Evolutionary conservation across 1,139 yeast genomes (phyloP).

Genomic region (Wickerhamiella pararugosa): DNA sequence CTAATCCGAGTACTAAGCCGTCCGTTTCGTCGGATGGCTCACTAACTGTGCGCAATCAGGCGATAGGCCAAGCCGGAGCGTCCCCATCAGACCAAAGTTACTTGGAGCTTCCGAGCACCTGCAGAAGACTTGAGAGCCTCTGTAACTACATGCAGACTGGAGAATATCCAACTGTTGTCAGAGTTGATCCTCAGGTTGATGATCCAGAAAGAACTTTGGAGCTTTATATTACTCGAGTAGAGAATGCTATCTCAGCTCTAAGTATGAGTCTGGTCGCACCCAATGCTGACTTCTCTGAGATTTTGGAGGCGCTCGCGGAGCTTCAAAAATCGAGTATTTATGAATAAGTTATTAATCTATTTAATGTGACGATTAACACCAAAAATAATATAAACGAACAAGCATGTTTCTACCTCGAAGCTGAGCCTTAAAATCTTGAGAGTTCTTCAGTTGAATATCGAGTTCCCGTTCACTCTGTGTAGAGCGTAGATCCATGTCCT

Average conservation of each 20-base stretch:
- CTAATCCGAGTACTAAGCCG: neutral
- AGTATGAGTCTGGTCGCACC: conserved; percentile 1
- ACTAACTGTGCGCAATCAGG: neutral
- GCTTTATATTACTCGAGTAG: conserved; percentile 15
- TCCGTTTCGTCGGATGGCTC: neutral
- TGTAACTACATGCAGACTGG: neutral
- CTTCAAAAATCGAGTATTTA: neutral
- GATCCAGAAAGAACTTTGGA: conserved; percentile 1
- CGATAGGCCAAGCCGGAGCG: conserved; percentile 2
- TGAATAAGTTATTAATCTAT: too few species aligned
- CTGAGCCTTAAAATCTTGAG: conserved; percentile 1
- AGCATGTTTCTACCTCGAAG: neutral
- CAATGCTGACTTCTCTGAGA: neutral
- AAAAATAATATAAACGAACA: conserved; percentile 1
- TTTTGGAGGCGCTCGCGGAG: neutral
- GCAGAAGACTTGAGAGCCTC: conserved; percentile 6
- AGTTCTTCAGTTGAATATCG: conserved; percentile 29
- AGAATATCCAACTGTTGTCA: neutral
- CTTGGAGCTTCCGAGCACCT: neutral
- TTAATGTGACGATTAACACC: conserved; percentile 4
- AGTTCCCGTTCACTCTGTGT: conserved; percentile 42
- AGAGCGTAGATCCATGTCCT: conserved; percentile 40
- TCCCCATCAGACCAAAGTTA: neutral
- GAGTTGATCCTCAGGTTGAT: neutral
- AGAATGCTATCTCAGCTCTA: conserved; percentile 10